Percentiles rank a stretch among this genome's conserved stretches.
These are phyloP conservation scores for Pichia sp. DNA, from an alignment of 1,139 yeast species.

Conservation along the genomic window DNA sequence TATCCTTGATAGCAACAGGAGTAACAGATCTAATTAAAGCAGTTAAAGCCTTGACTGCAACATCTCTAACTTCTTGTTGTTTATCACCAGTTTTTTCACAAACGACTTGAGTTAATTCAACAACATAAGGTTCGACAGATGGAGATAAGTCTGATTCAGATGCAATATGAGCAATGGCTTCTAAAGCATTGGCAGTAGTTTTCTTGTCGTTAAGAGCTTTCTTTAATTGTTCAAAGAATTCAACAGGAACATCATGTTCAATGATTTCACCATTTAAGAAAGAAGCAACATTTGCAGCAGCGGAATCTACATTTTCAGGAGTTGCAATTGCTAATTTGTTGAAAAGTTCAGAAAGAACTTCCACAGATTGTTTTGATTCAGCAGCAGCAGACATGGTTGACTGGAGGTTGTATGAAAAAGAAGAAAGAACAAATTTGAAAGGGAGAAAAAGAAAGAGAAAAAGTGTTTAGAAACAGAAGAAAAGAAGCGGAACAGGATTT, in stretches of 20 bases:
- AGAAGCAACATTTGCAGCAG: conserved; percentile 85
- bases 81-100: conserved; percentile 87
- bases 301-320: conserved; percentile 74
- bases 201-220: conserved; percentile 77
- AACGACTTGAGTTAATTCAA: conserved; percentile 63
- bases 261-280: conserved; percentile 95
- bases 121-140: conserved; percentile 92
- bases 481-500: conserved; percentile 3
- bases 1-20: conserved; percentile 88
- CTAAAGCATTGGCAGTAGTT: conserved; percentile 68
- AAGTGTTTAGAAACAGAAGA: not conserved
- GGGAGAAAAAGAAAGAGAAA: not conserved
- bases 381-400: conserved; percentile 52
- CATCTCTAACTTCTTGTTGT: conserved; percentile 63
- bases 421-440: not conserved
- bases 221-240: conserved; percentile 73
- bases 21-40: conserved; percentile 78
- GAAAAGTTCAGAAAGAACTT: conserved; percentile 92
- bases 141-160: conserved; percentile 74
- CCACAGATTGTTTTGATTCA: conserved; percentile 59
- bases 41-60: conserved; percentile 65
- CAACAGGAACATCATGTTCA: conserved; percentile 96
- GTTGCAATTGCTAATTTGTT: conserved; percentile 86
- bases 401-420: not conserved
- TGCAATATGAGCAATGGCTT: conserved; percentile 81